Evolutionary conservation across 202 grass and related monocot species (phyloP), one percentile per base, ranked within the genome.

Genomic region (Eragrostis tef): DNA sequence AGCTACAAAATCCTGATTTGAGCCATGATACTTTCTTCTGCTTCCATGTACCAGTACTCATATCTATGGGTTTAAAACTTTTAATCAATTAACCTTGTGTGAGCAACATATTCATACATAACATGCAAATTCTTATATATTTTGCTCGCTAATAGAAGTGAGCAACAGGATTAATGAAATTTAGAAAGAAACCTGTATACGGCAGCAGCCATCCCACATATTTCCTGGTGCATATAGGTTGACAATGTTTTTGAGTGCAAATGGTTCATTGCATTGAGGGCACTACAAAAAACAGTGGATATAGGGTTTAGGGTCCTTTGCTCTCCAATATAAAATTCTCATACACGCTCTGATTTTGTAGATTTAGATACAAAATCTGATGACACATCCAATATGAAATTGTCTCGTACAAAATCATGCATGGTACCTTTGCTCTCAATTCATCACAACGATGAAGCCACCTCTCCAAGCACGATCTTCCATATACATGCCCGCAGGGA

Each of bases 401-500:
- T 16, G 14, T 15, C 48, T 16, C 48, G 5, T 50, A 49, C 15
- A 15, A 17, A 52, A 52, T 19, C 67, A 47, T 15, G 52, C n/a
- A 42, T 42, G 9, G 11, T 58, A 74, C 72, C 72, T 75, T 75
- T 21, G 72, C 34, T 2, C 72, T 43, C 7, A 0, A 14, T 22
- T 17, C 20, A 44, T 34, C 34, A 41, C 11, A 16, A 15, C 20
- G 52, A 3, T 2, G 11, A 7, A 75, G 36, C 52, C 71, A 74
- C 2, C 6, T 57, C n/a, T 74, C 51, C 7, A 59, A 56, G 73
- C 73, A 76, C 2, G 54, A 76, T 11, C 56, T 61, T 4, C 73
- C 73, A 19, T 61, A 76, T 6, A 76, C 73, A 11, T 61, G 54
- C 39, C 73, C 73, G 8, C 73, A 76, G 9, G 73, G 73, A 76